Evolutionary conservation across 176 grass and related monocot species (phyloP).

Genomic region (Triticum urartu): DNA sequence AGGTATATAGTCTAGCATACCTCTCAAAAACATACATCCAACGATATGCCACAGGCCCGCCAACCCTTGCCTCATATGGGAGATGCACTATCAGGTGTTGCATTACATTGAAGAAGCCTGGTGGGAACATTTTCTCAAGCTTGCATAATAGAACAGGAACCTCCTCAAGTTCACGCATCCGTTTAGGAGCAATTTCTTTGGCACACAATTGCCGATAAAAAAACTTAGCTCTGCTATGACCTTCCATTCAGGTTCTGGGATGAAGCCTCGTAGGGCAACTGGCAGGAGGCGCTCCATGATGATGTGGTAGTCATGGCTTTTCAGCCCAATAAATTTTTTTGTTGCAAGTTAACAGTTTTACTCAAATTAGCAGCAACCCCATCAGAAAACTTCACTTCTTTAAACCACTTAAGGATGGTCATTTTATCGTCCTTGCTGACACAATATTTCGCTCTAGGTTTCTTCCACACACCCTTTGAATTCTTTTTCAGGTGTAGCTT

Average conservation of each 20-base stretch:
- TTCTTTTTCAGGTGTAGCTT: not conserved
- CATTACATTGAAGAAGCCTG: too few relatives aligned
- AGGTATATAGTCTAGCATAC: too few relatives aligned
- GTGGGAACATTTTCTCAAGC: too few relatives aligned
- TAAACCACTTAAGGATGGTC: not conserved
- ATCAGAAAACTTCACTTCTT: slow-evolving; percentile 16
- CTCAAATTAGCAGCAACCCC: slow-evolving; percentile 13
- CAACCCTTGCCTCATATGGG: too few relatives aligned
- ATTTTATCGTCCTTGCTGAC: not conserved
- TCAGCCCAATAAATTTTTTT: not conserved
- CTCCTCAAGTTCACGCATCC: slow-evolving; percentile 7
- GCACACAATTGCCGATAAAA: slow-evolving; percentile 19
- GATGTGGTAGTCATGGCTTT: slow-evolving; percentile 14
- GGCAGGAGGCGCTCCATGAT: not conserved
- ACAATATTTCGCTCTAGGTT: not conserved
- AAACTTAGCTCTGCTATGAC: not conserved
- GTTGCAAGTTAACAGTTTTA: not conserved
- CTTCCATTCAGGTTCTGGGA: not conserved
- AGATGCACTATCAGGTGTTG: too few relatives aligned
- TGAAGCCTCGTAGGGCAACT: slow-evolving; percentile 1
- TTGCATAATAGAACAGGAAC: too few relatives aligned
- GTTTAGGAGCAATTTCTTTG: not conserved
- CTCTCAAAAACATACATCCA: too few relatives aligned
- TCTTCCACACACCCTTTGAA: not conserved
- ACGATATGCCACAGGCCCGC: too few relatives aligned